Percentiles rank a stretch among this genome's conserved stretches.
These are phyloP conservation scores for Pterocarpus santalinus DNA, from an alignment of 306 rosid species.

Conservation along the genomic window DNA sequence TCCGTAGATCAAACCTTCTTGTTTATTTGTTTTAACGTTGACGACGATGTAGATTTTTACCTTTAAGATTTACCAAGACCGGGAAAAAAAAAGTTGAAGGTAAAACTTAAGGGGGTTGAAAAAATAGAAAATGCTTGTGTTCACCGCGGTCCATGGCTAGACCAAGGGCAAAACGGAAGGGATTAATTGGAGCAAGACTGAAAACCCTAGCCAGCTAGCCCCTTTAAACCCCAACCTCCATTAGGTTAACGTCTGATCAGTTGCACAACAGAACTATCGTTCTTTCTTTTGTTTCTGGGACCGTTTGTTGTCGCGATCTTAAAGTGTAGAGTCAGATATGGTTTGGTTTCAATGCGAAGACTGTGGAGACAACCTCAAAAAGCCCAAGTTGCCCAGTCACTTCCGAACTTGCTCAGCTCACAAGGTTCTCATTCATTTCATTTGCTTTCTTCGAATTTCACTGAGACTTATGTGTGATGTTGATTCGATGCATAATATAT, in stretches of 20 bases:
- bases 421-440: neutral
- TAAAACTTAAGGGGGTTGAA: too few species aligned
- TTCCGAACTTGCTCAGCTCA: constrained; percentile 67
- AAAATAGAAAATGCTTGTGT: neutral
- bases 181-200: neutral
- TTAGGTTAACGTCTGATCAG: neutral
- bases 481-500: neutral
- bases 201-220: constrained; percentile 50
- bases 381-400: constrained; percentile 78
- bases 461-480: neutral
- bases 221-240: constrained; percentile 34
- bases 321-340: constrained; percentile 48
- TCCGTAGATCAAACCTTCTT: too few species aligned
- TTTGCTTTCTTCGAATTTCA: neutral
- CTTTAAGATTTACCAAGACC: too few species aligned
- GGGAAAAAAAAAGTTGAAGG: too few species aligned
- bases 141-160: neutral
- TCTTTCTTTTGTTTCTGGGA: neutral
- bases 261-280: constrained; percentile 8
- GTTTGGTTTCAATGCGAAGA: constrained; percentile 99
- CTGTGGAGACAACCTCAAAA: constrained; percentile 91
- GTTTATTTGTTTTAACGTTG: too few species aligned
- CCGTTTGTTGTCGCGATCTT: neutral
- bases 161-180: neutral
- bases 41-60: too few species aligned